Base-by-base conservation (phyloP, 352 stramenopile genomes). In the Pythium pectinolyticum region DNA sequence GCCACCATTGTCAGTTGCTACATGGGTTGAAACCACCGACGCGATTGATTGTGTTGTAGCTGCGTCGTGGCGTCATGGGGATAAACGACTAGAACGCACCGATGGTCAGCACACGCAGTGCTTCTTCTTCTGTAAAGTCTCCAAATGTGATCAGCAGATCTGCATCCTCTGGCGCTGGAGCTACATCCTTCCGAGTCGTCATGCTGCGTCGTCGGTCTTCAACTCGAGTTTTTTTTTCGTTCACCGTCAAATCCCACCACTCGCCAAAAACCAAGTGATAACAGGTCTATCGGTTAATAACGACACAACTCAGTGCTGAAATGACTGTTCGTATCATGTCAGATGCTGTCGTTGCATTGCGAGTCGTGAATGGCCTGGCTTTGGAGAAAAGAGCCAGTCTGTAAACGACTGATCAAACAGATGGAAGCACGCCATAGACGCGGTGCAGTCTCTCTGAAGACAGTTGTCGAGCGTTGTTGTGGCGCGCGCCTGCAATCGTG, bases 101-200 rank as follows among this genome's bases (percentile, higher is more conserved):
- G 28, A 66, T 60, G 12, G 22, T 22, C 34, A 70, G 53, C 31
- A 49, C 73, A n/a, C 31, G 60, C 47, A 80, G 61, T 17, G 77
- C 86, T 54, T 94, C 85, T 64, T 89, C 85, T 10, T 77, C 27
- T 19, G 85, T 88, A 35, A 94, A 94, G 57, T 94, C 85, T 34
- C 85, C 85, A 54, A 94, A 94, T 48, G 70, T 87, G 69, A 93
- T 85, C 31, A 78, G 59, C 43, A 77, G 45, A 28, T 57, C 58
- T 20, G 53, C 57, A 66, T 57, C 40, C 43, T 49, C 15, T 14
- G 34, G 14, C 47, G 46, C 59, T 61, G 50, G 55, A 51, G 35
- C 60, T 78, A 70, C 47, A 61, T 75, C 27, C 41, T 77, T 53
- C 49, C 45, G 41, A 48, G 32, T 55, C 25, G 48, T 56, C 57